These are phyloP conservation scores for Tulasnella sp. DNA, from an alignment of 768 basidiomycete genomes.

Conservation along the genomic window DNA sequence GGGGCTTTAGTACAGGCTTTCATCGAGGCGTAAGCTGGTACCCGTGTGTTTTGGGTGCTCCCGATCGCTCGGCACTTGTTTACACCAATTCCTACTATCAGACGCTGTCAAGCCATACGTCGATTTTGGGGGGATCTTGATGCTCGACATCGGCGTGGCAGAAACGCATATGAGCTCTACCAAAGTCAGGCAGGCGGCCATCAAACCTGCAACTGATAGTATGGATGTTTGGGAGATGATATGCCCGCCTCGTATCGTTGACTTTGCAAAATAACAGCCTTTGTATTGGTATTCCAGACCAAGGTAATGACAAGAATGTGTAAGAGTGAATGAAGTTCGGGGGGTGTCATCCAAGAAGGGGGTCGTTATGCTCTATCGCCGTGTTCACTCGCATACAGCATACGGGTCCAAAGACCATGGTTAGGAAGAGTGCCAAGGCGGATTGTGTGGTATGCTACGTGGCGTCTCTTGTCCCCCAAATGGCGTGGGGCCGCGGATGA, in stretches of 20 bases:
- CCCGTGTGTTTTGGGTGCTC: no score
- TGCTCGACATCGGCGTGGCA: slow-evolving; percentile 49
- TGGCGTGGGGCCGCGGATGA: no score
- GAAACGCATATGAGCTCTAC: slow-evolving; percentile 59
- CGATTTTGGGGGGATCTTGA: slow-evolving; percentile 36
- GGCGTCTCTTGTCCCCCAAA: no score
- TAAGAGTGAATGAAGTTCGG: no score
- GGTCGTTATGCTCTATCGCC: no score
- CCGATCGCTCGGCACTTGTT: no score
- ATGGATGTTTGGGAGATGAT: slow-evolving; percentile 37
- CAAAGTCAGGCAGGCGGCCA: slow-evolving; percentile 41
- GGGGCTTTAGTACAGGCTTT: slow-evolving; percentile 31
- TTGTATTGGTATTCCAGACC: slow-evolving; percentile 30
- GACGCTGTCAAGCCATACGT: slow-evolving; percentile 40
- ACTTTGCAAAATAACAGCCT: slow-evolving; percentile 38
- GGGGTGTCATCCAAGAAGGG: no score
- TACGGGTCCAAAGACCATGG: no score
- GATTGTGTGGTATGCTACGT: no score
- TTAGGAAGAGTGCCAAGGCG: no score
- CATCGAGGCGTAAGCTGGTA: slow-evolving; percentile 27
- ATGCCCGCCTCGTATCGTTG: slow-evolving; percentile 36
- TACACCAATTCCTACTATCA: slow-evolving; percentile 22
- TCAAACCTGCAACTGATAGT: slow-evolving; percentile 24
- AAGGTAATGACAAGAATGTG: no score
- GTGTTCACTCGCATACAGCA: no score